These are phyloP conservation scores for Leccinum fallax DNA, from an alignment of 1,284 basidiomycete genomes.

Conservation along the genomic window DNA sequence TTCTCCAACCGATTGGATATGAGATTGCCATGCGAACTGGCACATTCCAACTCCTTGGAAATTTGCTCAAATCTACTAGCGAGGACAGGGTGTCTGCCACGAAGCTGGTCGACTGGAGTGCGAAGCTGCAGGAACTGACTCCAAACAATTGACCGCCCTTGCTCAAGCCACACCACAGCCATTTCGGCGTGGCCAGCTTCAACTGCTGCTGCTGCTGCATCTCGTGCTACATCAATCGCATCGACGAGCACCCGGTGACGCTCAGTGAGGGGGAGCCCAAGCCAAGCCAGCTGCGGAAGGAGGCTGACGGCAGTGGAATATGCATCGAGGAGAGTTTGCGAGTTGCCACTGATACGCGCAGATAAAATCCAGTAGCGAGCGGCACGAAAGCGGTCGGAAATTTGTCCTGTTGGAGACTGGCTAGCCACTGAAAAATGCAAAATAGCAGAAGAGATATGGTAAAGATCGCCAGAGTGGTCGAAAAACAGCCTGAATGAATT, in stretches of 20 bases:
- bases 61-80: background rate
- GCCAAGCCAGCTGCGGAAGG: constrained; percentile 7
- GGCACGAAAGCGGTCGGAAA: background rate
- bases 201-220: background rate
- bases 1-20: background rate
- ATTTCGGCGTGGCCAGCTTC: background rate
- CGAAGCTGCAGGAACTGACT: background rate
- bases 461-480: background rate
- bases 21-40: background rate
- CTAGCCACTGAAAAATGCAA: background rate
- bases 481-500: background rate
- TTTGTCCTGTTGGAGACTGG: background rate
- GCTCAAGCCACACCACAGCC: constrained; percentile 11
- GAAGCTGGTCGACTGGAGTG: background rate
- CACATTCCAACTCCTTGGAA: background rate
- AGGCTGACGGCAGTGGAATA: constrained; percentile 2
- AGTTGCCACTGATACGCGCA: background rate
- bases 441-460: background rate
- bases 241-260: background rate
- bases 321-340: background rate
- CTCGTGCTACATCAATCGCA: background rate
- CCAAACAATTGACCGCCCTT: constrained; percentile 13
- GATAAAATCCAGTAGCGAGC: background rate
- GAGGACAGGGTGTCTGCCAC: background rate
- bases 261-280: constrained; percentile 5